Percentiles rank a stretch among this genome's conserved stretches.
phyloP scores from a whole-genome alignment of 495 filamentous ascomycete genomes.

The Penicillium turbatum region DNA sequence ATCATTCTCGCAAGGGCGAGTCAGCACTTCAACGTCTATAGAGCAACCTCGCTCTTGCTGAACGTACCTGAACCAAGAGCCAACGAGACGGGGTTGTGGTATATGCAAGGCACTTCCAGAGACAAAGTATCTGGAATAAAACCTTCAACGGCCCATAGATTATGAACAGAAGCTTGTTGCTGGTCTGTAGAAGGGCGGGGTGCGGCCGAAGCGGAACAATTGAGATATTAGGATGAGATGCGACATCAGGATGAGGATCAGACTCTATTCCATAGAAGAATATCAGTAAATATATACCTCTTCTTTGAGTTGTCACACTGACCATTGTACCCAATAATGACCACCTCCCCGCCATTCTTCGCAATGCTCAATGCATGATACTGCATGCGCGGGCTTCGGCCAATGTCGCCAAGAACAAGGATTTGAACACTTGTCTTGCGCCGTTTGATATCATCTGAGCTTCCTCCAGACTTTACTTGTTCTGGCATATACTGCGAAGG shows the following conservation, averaged over 20 bases:
- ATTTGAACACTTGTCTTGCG: constrained; percentile 59
- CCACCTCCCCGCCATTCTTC: constrained; percentile 71
- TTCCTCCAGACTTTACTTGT: background rate
- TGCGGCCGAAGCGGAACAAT: constrained; percentile 61
- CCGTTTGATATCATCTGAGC: constrained; percentile 10
- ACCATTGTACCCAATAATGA: constrained; percentile 88
- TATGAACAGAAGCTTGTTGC: constrained; percentile 70
- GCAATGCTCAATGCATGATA: constrained; percentile 96
- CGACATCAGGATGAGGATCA: constrained; percentile 70
- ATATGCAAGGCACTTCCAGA: constrained; percentile 71
- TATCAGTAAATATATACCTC: background rate
- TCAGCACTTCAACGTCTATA: constrained; percentile 8
- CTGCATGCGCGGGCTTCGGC: constrained; percentile 95
- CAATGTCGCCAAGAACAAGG: constrained; percentile 97
- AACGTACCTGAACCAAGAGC: constrained; percentile 70
- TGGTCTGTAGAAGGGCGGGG: constrained; percentile 60
- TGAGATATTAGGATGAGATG: constrained; percentile 58
- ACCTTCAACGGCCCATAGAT: constrained; percentile 82
- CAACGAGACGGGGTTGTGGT: constrained; percentile 65
- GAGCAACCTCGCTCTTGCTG: background rate
- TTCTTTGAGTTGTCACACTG: background rate
- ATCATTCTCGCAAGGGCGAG: constrained; percentile 3
- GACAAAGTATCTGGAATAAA: constrained; percentile 66
- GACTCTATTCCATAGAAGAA: constrained; percentile 43
- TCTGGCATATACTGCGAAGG: constrained; percentile 47